Conservation (phyloP, 169 alveolate species). For the Perkinsus olseni region DNA sequence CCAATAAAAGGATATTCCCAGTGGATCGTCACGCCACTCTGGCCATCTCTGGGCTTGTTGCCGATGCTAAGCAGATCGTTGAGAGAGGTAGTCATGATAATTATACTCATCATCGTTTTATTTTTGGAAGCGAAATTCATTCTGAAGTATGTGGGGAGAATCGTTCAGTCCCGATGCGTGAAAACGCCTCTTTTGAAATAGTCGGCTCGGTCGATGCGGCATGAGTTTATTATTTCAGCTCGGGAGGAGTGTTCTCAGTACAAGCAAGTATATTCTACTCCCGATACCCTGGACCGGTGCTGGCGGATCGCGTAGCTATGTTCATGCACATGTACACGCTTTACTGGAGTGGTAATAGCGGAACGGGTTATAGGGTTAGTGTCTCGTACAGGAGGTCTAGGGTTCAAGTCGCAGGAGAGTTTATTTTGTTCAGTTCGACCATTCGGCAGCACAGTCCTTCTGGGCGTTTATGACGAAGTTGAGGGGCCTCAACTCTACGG, state of each 20-base stretch:
- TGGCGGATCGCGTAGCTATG: conserved; percentile 74
- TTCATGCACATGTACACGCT: conserved; percentile 69
- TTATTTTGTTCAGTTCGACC: conserved; percentile 56
- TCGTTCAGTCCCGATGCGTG: too few relatives aligned
- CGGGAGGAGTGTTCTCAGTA: conserved; percentile 65
- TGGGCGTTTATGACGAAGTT: conserved; percentile 56
- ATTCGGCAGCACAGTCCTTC: conserved; percentile 67
- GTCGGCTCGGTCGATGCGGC: background rate
- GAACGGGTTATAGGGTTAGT: background rate
- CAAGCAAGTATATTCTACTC: conserved; percentile 56
- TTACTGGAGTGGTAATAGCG: conserved; percentile 38
- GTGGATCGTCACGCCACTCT: conserved; percentile 54
- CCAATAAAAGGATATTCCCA: conserved; percentile 67
- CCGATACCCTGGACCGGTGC: conserved; percentile 60
- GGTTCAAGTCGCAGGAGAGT: background rate
- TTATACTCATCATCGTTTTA: too few relatives aligned
- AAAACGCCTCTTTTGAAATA: too few relatives aligned
- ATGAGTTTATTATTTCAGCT: conserved; percentile 29
- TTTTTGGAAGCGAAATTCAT: too few relatives aligned
- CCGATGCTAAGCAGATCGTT: conserved; percentile 75
- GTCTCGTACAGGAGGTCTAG: background rate
- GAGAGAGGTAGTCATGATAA: conserved; percentile 20
- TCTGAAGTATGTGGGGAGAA: too few relatives aligned
- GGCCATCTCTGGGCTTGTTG: conserved; percentile 66
- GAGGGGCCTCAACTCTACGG: conserved; percentile 62